Evolutionary conservation across 2,329 filamentous ascomycete genomes (phyloP).

Genomic region (Xylaria sp.): DNA sequence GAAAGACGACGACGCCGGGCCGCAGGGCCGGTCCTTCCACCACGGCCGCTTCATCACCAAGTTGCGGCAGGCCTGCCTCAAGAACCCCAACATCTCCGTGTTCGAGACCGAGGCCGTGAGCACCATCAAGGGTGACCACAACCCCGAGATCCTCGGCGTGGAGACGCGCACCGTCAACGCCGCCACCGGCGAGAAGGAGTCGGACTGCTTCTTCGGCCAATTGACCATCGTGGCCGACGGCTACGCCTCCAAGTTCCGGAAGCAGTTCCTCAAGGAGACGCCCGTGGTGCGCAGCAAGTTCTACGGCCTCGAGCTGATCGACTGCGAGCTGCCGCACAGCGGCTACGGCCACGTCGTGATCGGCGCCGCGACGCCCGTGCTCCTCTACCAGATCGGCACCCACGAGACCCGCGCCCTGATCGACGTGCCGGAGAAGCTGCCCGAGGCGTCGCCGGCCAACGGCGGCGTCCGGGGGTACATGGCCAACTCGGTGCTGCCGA

Average conservation of each 20-base stretch:
- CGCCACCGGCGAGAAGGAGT: conserved; percentile 55
- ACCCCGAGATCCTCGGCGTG: conserved; percentile 79
- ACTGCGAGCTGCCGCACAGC: conserved; percentile 75
- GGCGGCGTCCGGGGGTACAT: conserved; percentile 89
- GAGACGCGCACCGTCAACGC: conserved; percentile 68
- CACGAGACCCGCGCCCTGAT: conserved; percentile 90
- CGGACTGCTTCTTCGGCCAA: conserved; percentile 83
- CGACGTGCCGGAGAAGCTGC: conserved; percentile 79
- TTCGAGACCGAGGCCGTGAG: conserved; percentile 86
- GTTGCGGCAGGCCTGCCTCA: conserved; percentile 73
- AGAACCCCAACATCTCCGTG: conserved; percentile 81
- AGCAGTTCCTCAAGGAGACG: conserved; percentile 67
- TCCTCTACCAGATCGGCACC: conserved; percentile 96
- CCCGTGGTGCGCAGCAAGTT: conserved; percentile 84
- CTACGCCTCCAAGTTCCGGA: conserved; percentile 89
- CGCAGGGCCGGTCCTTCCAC: conserved; percentile 83
- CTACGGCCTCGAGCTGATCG: conserved; percentile 89
- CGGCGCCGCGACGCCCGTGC: conserved; percentile 72
- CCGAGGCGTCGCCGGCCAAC: conserved; percentile 70
- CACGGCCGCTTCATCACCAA: conserved; percentile 91
- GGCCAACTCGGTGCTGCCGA: conserved; percentile 75
- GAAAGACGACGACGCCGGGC: conserved; percentile 42
- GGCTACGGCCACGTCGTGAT: conserved; percentile 88
- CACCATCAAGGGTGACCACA: conserved; percentile 70
- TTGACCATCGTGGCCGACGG: conserved; percentile 91